phyloP scores from a whole-genome alignment of 2,329 filamentous ascomycete genomes.

The Fusarium drepaniforme region DNA sequence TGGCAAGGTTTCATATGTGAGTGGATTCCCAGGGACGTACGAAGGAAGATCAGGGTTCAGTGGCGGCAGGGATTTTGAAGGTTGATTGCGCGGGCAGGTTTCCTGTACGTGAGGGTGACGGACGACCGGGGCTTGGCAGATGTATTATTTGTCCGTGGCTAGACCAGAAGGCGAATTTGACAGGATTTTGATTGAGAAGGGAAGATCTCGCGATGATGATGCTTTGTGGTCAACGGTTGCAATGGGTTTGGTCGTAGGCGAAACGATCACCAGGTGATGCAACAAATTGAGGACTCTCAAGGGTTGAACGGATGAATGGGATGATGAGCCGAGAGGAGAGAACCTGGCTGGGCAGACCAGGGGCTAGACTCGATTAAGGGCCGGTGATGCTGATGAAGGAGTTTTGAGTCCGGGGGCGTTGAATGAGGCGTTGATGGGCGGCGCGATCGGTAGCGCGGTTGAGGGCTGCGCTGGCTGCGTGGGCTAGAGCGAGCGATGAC shows the following conservation, averaged over 20 bases:
- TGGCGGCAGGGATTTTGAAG: conserved; percentile 22
- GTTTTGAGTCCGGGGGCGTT: conserved; percentile 14
- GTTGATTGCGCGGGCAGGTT: conserved; percentile 22
- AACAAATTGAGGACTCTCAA: conserved; percentile 2
- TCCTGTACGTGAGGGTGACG: conserved; percentile 11
- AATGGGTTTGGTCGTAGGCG: background rate
- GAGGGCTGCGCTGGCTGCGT: background rate
- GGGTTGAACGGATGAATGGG: conserved; percentile 26
- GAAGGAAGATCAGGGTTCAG: conserved; percentile 32
- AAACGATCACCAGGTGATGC: conserved; percentile 19
- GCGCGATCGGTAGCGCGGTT: conserved; percentile 4
- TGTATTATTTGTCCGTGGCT: background rate
- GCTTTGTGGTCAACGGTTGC: background rate
- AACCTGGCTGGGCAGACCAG: background rate
- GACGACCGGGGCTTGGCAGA: conserved; percentile 6
- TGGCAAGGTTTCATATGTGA: no score
- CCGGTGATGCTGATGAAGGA: conserved; percentile 25
- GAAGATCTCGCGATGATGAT: conserved; percentile 12
- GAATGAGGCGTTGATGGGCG: conserved; percentile 3
- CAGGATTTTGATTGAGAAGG: conserved; percentile 4
- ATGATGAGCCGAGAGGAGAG: conserved; percentile 11
- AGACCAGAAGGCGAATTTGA: background rate
- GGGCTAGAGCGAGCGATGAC: conserved; percentile 37
- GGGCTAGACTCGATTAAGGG: conserved; percentile 31
- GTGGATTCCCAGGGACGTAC: background rate